These are phyloP conservation scores for Cryomyces antarcticus DNA, from an alignment of 495 filamentous ascomycete genomes.

Conservation along the genomic window DNA sequence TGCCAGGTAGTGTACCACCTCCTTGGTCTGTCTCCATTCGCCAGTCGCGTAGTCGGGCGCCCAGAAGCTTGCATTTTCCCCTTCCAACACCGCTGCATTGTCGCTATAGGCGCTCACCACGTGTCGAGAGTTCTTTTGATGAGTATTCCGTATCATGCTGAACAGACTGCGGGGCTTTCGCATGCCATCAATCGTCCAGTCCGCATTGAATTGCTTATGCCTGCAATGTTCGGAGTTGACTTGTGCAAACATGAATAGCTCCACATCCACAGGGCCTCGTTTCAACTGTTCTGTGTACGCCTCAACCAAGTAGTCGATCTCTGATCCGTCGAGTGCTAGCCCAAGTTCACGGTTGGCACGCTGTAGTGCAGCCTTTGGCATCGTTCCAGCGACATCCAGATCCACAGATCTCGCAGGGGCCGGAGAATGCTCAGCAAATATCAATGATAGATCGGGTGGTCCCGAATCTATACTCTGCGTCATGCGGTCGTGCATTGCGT, in stretches of 20 bases:
- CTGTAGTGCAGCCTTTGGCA: slow-evolving; percentile 50
- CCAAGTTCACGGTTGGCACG: slow-evolving; percentile 67
- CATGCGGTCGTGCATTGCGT: slow-evolving; percentile 80
- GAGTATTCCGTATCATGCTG: slow-evolving; percentile 87
- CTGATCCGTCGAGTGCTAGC: slow-evolving; percentile 65
- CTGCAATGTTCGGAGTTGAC: slow-evolving; percentile 71
- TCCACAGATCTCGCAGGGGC: slow-evolving; percentile 50
- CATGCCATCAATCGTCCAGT: slow-evolving; percentile 88
- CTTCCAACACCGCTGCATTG: slow-evolving; percentile 84
- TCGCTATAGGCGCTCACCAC: slow-evolving; percentile 93
- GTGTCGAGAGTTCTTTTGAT: slow-evolving; percentile 52
- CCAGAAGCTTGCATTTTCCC: slow-evolving; percentile 57
- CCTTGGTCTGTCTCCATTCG: slow-evolving; percentile 72
- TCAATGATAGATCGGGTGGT: slow-evolving; percentile 43
- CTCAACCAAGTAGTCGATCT: slow-evolving; percentile 84
- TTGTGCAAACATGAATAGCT: slow-evolving; percentile 98
- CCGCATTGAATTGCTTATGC: slow-evolving; percentile 83
- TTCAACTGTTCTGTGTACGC: slow-evolving; percentile 54
- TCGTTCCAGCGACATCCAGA: slow-evolving; percentile 37
- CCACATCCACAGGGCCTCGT: slow-evolving; percentile 67
- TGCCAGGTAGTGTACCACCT: slow-evolving; percentile 67
- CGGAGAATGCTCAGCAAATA: slow-evolving; percentile 63
- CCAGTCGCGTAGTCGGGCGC: slow-evolving; percentile 67
- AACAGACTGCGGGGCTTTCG: slow-evolving; percentile 64
- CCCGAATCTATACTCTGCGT: slow-evolving; percentile 51